Conservation (phyloP, 208 protist genomes). For the Crithidia bombi region DNA sequence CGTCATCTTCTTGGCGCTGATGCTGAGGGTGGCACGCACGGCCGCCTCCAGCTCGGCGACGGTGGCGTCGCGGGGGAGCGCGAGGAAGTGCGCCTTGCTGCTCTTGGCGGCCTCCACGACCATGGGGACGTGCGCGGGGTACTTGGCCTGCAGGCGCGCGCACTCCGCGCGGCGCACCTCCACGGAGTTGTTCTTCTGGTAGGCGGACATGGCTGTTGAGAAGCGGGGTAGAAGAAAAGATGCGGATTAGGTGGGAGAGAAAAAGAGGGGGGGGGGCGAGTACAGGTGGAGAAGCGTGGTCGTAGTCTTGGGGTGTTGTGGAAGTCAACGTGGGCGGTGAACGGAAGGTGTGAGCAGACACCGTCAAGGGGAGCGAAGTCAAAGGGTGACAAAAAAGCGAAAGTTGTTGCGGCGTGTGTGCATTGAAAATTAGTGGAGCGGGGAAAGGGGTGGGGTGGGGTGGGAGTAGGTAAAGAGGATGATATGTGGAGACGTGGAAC, state of each 20-base stretch:
- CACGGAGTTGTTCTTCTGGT: slow-evolving; percentile 19
- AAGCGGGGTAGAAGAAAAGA: no score
- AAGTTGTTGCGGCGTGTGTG: no score
- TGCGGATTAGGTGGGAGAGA: neutral
- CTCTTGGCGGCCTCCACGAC: slow-evolving; percentile 28
- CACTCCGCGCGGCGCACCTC: slow-evolving; percentile 14
- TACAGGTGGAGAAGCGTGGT: no score
- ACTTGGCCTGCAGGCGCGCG: slow-evolving; percentile 31
- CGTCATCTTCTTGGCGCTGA: slow-evolving; percentile 21
- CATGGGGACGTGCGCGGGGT: slow-evolving; percentile 25
- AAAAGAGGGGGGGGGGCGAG: neutral
- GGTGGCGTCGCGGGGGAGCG: slow-evolving; percentile 28
- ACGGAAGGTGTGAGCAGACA: no score
- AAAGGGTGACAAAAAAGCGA: no score
- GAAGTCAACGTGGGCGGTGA: no score
- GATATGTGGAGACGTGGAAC: no score
- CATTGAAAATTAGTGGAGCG: no score
- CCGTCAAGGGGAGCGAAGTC: no score
- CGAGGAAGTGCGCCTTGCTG: slow-evolving; percentile 27
- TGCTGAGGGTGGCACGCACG: slow-evolving; percentile 24
- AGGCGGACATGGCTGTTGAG: slow-evolving; percentile 10
- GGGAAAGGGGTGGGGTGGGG: no score
- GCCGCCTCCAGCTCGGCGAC: slow-evolving; percentile 31
- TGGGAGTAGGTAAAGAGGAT: no score
- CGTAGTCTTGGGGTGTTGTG: no score